Conservation (phyloP, 1,139 yeast genomes). For the Scheffersomyces segobiensis region DNA sequence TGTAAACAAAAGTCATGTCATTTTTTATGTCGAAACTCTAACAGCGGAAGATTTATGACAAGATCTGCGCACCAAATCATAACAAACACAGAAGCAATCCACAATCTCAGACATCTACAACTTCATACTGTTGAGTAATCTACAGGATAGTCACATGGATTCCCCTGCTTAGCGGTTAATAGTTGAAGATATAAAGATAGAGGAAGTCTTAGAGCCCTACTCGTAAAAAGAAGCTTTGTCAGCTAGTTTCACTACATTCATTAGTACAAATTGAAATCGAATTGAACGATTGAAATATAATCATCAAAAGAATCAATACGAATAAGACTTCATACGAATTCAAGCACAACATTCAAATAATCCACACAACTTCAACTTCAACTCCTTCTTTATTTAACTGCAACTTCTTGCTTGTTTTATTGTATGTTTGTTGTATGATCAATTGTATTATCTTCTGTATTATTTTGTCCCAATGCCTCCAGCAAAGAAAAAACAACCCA, state of each 20-base stretch:
- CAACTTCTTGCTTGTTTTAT: not conserved
- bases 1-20: not conserved
- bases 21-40: constrained; percentile 4
- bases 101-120: not conserved
- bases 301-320: not conserved
- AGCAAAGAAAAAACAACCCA: not conserved
- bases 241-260: not conserved
- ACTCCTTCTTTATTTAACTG: not conserved
- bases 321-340: not conserved
- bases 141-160: not conserved
- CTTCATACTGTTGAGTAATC: not conserved
- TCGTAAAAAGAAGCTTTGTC: not conserved
- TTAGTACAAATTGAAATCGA: not conserved
- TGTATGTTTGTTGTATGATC: not conserved
- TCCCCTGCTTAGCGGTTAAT: not conserved
- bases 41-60: not conserved
- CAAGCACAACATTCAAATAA: not conserved
- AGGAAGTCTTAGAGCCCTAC: not conserved
- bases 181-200: not conserved
- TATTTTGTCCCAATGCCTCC: not conserved
- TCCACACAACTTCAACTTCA: not conserved
- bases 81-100: constrained; percentile 6
- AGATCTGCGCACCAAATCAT: constrained; percentile 7
- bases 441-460: not conserved
- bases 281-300: not conserved